A percentile compares a stretch with the other conserved stretches of the same genome.
Conservation (phyloP, 139 green algal genomes). For the Edaphochlamys debaryana region DNA sequence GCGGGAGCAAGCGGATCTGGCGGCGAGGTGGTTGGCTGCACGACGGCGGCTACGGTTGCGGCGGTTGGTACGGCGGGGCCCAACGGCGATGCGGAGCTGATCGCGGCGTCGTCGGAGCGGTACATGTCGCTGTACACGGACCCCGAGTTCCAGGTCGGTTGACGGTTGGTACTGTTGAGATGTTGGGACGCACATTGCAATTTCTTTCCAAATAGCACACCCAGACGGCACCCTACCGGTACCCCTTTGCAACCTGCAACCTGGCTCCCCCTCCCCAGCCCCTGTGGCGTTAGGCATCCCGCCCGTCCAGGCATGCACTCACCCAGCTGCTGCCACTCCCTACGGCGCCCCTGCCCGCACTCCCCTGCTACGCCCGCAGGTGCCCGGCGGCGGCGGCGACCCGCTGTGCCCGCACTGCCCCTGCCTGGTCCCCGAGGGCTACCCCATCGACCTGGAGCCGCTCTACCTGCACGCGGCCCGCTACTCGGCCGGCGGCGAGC, state of each 20-base stretch:
- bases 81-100: slow-evolving; percentile 3
- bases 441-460: slow-evolving; percentile 70
- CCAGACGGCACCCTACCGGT: too few relatives aligned
- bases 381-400: slow-evolving; percentile 39
- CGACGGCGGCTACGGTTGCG: too few relatives aligned
- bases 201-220: too few relatives aligned
- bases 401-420: slow-evolving; percentile 67
- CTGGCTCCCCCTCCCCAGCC: too few relatives aligned
- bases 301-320: too few relatives aligned
- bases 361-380: background rate
- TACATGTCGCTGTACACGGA: slow-evolving; percentile 27
- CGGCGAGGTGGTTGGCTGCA: background rate
- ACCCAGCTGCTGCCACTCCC: background rate
- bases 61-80: background rate
- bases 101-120: slow-evolving; percentile 18
- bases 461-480: slow-evolving; percentile 80
- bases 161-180: background rate
- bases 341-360: background rate
- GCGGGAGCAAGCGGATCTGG: background rate
- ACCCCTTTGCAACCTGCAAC: too few relatives aligned
- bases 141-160: slow-evolving; percentile 23
- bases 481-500: slow-evolving; percentile 50
- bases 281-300: too few relatives aligned
- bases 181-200: background rate
- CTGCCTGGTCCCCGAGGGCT: slow-evolving; percentile 55